Evolutionary conservation across 345 rosid genomes (phyloP).

Genomic region (Punica granatum): DNA sequence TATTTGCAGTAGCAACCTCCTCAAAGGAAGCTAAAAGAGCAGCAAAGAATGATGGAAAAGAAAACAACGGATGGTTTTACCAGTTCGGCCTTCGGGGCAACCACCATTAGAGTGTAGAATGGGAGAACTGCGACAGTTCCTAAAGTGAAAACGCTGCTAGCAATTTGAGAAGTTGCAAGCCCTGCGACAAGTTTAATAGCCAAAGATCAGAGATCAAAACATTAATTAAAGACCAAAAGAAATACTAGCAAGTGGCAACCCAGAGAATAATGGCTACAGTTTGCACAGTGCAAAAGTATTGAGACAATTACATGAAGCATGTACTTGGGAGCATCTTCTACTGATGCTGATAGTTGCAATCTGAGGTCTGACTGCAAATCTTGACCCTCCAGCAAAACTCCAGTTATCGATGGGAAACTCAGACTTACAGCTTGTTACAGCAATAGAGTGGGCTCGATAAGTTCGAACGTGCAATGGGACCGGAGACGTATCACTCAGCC

Average conservation of each 20-base stretch:
- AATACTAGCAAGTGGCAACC: background rate
- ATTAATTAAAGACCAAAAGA: background rate
- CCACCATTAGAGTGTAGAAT: slow-evolving; percentile 83
- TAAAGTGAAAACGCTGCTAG: slow-evolving; percentile 53
- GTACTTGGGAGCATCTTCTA: slow-evolving; percentile 29
- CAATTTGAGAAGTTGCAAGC: slow-evolving; percentile 59
- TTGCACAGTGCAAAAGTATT: background rate
- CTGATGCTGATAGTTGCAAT: slow-evolving; percentile 10
- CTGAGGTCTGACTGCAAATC: slow-evolving; percentile 24
- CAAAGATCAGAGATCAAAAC: background rate
- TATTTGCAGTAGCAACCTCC: too few relatives aligned
- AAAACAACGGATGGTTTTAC: slow-evolving; percentile 28
- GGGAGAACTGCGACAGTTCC: slow-evolving; percentile 89
- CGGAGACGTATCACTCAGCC: slow-evolving; percentile 18
- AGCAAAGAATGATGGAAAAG: background rate
- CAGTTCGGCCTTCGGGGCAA: slow-evolving; percentile 79
- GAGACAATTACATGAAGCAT: slow-evolving; percentile 69
- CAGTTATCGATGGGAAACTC: slow-evolving; percentile 27
- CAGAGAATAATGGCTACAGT: background rate
- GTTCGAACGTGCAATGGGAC: slow-evolving; percentile 11
- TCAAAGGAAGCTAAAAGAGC: too few relatives aligned
- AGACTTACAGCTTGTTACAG: slow-evolving; percentile 17
- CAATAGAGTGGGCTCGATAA: slow-evolving; percentile 21
- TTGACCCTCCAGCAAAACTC: slow-evolving; percentile 62
- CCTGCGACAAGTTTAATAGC: slow-evolving; percentile 28